Conservation (phyloP, 805 yeast genomes). For the Ogataea salicorniae region DNA sequence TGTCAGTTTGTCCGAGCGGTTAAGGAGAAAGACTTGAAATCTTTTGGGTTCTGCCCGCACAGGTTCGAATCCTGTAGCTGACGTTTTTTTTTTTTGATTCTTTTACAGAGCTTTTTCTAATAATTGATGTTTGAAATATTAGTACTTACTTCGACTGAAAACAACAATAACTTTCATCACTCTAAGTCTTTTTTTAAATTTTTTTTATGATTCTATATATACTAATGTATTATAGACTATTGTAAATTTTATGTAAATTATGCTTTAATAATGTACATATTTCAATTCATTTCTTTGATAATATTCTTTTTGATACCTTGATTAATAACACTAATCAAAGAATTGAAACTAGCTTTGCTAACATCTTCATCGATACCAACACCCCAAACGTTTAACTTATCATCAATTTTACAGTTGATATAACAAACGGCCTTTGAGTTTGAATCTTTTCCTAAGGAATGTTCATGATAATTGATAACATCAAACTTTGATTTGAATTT, state of each 20-base stretch:
- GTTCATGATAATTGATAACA: conserved; percentile 72
- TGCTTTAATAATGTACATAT: no score
- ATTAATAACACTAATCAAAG: conserved; percentile 45
- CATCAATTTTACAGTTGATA: conserved; percentile 34
- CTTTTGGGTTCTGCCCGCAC: conserved; percentile 60
- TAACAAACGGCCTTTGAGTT: conserved; percentile 74
- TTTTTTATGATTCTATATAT: no score
- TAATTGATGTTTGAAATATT: no score
- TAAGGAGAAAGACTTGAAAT: conserved; percentile 54
- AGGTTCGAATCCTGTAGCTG: conserved; percentile 58
- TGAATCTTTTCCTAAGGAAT: conserved; percentile 72
- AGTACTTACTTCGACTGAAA: not conserved
- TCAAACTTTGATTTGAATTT: conserved; percentile 46
- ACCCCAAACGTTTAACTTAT: conserved; percentile 40
- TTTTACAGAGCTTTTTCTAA: no score
- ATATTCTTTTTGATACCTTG: conserved; percentile 20
- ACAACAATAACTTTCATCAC: no score
- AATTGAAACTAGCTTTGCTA: conserved; percentile 48
- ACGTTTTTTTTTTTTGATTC: conserved; percentile 24
- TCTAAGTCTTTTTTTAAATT: not conserved
- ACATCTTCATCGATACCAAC: conserved; percentile 56
- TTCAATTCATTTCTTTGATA: conserved; percentile 14
- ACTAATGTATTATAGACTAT: no score
- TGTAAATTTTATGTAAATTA: no score
- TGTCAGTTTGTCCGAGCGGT: conserved; percentile 46